phyloP scores from a whole-genome alignment of 2,329 filamentous ascomycete genomes.

The Microsporum canis region DNA sequence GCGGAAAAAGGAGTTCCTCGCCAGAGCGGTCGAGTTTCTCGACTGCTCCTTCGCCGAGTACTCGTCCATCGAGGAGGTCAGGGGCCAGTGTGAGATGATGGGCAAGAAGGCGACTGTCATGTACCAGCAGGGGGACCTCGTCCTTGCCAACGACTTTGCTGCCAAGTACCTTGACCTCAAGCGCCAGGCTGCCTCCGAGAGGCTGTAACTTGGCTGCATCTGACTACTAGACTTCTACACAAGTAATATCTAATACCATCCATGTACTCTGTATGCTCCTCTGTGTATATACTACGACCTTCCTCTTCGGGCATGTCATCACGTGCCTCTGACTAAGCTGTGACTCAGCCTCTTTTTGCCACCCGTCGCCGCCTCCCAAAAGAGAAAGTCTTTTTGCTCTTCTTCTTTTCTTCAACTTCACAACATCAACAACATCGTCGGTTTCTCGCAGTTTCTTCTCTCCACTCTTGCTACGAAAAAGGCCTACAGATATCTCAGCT shows the following conservation, averaged over 20 bases:
- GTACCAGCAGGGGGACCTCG: conserved; percentile 54
- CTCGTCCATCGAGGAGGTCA: conserved; percentile 54
- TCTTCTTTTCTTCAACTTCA: conserved; percentile 3
- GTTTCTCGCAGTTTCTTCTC: conserved; percentile 8
- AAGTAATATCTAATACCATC: too few relatives aligned
- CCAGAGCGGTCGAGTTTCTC: conserved; percentile 48
- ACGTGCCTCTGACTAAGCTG: conserved; percentile 7
- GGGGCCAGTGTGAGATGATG: conserved; percentile 65
- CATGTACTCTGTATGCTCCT: background rate
- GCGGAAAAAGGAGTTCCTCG: conserved; percentile 46
- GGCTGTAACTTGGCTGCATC: background rate
- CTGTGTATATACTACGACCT: background rate
- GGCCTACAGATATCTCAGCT: background rate
- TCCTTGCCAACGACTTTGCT: conserved; percentile 54
- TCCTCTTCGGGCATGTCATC: background rate
- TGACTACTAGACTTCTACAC: too few relatives aligned
- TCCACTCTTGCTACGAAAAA: too few relatives aligned
- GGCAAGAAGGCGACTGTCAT: conserved; percentile 72
- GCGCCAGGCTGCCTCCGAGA: conserved; percentile 1
- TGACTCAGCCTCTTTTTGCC: background rate
- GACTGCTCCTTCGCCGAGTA: conserved; percentile 55
- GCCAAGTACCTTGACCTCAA: conserved; percentile 52
- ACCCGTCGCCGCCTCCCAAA: conserved; percentile 1
- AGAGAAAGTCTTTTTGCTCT: background rate
- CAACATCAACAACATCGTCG: background rate